phyloP scores from a whole-genome alignment of 1,139 yeast genomes.

The Blastobotrys capitulatus region DNA sequence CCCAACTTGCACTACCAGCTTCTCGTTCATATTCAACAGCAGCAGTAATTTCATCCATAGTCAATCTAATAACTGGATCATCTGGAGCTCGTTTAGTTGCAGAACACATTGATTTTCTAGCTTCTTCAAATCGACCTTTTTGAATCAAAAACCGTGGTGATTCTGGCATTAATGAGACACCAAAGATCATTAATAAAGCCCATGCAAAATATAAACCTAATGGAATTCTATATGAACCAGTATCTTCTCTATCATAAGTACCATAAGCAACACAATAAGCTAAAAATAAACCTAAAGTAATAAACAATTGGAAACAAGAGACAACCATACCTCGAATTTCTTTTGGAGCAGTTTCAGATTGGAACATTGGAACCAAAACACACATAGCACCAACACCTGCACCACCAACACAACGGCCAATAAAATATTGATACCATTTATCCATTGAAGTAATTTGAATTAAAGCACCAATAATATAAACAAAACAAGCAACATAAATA shows the following conservation, averaged over 20 bases:
- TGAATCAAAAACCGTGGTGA: conserved; percentile 59
- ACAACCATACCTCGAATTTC: conserved; percentile 63
- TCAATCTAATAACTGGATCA: conserved; percentile 15
- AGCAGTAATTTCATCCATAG: conserved; percentile 45
- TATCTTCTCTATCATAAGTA: conserved; percentile 44
- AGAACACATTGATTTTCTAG: conserved; percentile 7
- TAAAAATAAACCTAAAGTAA: conserved; percentile 62
- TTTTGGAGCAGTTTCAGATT: conserved; percentile 67
- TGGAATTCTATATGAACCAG: conserved; percentile 63
- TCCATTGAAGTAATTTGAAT: conserved; percentile 45
- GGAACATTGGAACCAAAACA: conserved; percentile 61
- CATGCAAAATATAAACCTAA: conserved; percentile 43
- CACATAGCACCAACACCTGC: conserved; percentile 66
- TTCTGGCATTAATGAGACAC: conserved; percentile 69
- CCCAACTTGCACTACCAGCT: conserved; percentile 28
- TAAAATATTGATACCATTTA: conserved; percentile 37
- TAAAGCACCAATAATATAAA: conserved; percentile 47
- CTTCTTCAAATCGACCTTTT: conserved; percentile 14
- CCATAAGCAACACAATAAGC: conserved; percentile 66
- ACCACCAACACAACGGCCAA: conserved; percentile 49
- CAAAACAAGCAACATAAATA: conserved; percentile 46
- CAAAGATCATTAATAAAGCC: conserved; percentile 41
- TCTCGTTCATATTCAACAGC: conserved; percentile 7
- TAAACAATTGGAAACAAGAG: conserved; percentile 60
- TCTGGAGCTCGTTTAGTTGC: conserved; percentile 3